A percentile compares a stretch with the other conserved stretches of the same genome.
Conservation (phyloP, 768 basidiomycete genomes). For the Amanita phalloides region DNA sequence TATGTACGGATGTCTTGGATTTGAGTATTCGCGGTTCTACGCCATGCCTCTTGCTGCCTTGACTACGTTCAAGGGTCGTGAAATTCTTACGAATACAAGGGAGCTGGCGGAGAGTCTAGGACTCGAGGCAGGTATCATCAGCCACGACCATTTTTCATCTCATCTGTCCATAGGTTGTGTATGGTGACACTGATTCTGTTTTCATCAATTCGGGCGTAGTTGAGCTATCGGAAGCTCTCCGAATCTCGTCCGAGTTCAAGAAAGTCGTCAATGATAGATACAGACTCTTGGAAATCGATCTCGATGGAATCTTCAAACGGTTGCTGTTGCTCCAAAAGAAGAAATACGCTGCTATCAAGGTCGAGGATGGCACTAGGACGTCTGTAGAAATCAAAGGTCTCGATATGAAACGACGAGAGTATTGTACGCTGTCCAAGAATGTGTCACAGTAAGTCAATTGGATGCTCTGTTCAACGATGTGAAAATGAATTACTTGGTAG, state of each 20-base stretch:
- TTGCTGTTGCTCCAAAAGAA: slow-evolving; percentile 94
- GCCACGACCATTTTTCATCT: background rate
- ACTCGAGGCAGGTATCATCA: slow-evolving; percentile 61
- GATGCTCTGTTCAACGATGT: background rate
- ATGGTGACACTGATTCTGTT: slow-evolving; percentile 98
- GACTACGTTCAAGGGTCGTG: slow-evolving; percentile 95
- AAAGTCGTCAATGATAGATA: slow-evolving; percentile 95
- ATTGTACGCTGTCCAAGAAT: slow-evolving; percentile 82
- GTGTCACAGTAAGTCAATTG: slow-evolving; percentile 69
- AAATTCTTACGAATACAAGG: slow-evolving; percentile 88
- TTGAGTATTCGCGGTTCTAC: slow-evolving; percentile 94
- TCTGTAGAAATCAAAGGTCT: slow-evolving; percentile 90
- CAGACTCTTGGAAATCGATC: slow-evolving; percentile 91
- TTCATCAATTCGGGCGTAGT: slow-evolving; percentile 95
- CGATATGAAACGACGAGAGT: slow-evolving; percentile 99
- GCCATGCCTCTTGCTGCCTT: slow-evolving; percentile 94
- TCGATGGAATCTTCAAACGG: slow-evolving; percentile 90
- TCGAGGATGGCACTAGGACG: slow-evolving; percentile 72
- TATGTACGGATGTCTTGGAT: slow-evolving; percentile 99
- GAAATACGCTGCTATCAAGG: slow-evolving; percentile 96
- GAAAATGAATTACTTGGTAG: slow-evolving; percentile 25
- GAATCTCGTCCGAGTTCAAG: slow-evolving; percentile 89
- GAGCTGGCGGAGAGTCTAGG: slow-evolving; percentile 86
- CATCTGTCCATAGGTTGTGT: slow-evolving; percentile 66
- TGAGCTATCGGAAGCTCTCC: slow-evolving; percentile 79